Conservation (phyloP, 2,329 filamentous ascomycete genomes). For the Metarhizium album region DNA sequence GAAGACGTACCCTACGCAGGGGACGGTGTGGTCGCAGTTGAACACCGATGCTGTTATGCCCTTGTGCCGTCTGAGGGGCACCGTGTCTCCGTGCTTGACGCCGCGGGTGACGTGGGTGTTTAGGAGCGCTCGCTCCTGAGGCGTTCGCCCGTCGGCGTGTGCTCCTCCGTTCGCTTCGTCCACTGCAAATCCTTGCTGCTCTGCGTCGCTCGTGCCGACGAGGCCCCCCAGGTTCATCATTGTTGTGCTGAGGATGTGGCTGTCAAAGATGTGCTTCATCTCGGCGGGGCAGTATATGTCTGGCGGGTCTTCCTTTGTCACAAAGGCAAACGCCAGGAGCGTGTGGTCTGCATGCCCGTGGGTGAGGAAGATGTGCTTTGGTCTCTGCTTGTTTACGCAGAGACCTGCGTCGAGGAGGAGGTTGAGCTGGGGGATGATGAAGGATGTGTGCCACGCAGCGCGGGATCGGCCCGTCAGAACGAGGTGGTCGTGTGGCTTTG, state of each 20-base stretch:
- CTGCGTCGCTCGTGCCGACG: constrained; percentile 18
- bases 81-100: constrained; percentile 23
- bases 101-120: constrained; percentile 30
- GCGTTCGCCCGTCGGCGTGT: constrained; percentile 9
- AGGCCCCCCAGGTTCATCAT: constrained; percentile 31
- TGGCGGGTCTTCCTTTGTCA: constrained; percentile 32
- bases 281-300: constrained; percentile 34
- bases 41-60: constrained; percentile 31
- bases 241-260: constrained; percentile 28
- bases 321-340: constrained; percentile 31
- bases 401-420: constrained; percentile 38
- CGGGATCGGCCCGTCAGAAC: constrained; percentile 36
- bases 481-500: constrained; percentile 29
- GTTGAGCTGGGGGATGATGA: constrained; percentile 38
- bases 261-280: constrained; percentile 27
- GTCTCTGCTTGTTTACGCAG: constrained; percentile 32
- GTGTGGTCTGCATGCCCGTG: constrained; percentile 39
- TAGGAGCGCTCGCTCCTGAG: constrained; percentile 15
- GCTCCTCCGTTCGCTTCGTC: constrained; percentile 9
- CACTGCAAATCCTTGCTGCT: not conserved
- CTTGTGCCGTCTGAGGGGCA: constrained; percentile 24
- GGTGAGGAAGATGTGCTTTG: constrained; percentile 39
- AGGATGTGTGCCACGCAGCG: constrained; percentile 41
- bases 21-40: constrained; percentile 34
- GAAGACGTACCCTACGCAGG: constrained; percentile 38